Evolutionary conservation across 768 basidiomycete genomes (phyloP).

Genomic region (Leucocoprinus leucothites): DNA sequence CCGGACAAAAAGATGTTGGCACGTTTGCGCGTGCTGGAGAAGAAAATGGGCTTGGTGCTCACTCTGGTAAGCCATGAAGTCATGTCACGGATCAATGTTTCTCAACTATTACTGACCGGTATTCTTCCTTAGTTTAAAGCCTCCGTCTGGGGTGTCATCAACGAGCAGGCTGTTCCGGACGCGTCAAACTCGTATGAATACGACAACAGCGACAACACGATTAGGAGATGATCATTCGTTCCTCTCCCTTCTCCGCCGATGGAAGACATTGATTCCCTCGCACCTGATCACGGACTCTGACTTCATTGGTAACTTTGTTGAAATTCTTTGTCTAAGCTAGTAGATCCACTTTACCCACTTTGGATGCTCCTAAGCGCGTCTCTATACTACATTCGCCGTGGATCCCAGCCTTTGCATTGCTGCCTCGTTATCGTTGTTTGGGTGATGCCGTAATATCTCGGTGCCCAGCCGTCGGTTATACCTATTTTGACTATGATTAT

Average conservation of each 20-base stretch:
- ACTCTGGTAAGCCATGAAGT: conserved; percentile 67
- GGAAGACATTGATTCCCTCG: background rate
- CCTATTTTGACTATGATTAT: too few relatives aligned
- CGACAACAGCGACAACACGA: conserved; percentile 24
- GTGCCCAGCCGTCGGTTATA: too few relatives aligned
- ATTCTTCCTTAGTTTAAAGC: conserved; percentile 74
- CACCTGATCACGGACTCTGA: background rate
- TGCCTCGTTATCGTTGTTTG: too few relatives aligned
- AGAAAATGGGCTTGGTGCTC: conserved; percentile 93
- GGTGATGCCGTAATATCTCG: too few relatives aligned
- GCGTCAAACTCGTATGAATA: conserved; percentile 17
- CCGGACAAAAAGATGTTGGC: conserved; percentile 78
- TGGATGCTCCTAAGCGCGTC: background rate
- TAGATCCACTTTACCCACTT: background rate
- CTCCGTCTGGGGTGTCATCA: conserved; percentile 93
- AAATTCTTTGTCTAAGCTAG: background rate
- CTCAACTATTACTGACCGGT: background rate
- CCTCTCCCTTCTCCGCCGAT: background rate
- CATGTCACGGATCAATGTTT: background rate
- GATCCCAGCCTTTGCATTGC: background rate
- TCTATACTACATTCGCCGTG: background rate
- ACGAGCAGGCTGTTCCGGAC: conserved; percentile 56
- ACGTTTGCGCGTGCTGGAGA: conserved; percentile 77
- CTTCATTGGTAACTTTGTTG: background rate
- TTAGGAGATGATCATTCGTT: conserved; percentile 19